phyloP scores from a whole-genome alignment of 1,284 basidiomycete species.

The Puccinia coronata region DNA sequence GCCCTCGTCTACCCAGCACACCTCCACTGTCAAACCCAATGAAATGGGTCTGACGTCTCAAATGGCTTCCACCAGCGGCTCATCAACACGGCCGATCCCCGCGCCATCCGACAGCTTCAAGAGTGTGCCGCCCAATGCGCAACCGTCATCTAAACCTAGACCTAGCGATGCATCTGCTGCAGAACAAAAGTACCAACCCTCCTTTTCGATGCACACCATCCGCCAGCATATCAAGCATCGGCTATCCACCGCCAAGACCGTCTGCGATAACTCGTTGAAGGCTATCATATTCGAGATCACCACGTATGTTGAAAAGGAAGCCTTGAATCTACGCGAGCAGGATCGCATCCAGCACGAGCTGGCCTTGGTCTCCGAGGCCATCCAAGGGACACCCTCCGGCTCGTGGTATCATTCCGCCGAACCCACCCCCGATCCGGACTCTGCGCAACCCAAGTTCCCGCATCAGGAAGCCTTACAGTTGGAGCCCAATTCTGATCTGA shows the following conservation, averaged over 20 bases:
- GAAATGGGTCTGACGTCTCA: not conserved
- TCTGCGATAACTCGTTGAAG: constrained; percentile 91
- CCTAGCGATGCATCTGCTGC: constrained; percentile 8
- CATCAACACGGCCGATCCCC: constrained; percentile 6
- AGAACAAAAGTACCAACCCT: constrained; percentile 51
- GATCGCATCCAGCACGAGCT: constrained; percentile 68
- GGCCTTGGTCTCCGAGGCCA: constrained; percentile 61
- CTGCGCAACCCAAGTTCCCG: not conserved
- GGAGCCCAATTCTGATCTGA: constrained; percentile 17
- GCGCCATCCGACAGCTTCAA: not conserved
- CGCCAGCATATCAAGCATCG: constrained; percentile 88
- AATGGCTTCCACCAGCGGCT: not conserved
- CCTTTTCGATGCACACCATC: constrained; percentile 66
- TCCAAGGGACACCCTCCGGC: constrained; percentile 58
- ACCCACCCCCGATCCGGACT: constrained; percentile 37
- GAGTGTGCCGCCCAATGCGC: not conserved
- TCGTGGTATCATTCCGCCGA: constrained; percentile 52
- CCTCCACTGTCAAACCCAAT: not conserved
- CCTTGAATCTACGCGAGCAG: constrained; percentile 67
- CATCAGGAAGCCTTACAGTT: not conserved
- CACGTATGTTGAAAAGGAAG: constrained; percentile 83
- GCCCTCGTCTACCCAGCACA: not conserved
- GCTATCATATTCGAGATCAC: constrained; percentile 91
- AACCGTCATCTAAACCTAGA: not conserved
- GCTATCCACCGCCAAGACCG: constrained; percentile 87